These are phyloP conservation scores for Urtica urens DNA, from an alignment of 306 rosid genomes.

Conservation along the genomic window DNA sequence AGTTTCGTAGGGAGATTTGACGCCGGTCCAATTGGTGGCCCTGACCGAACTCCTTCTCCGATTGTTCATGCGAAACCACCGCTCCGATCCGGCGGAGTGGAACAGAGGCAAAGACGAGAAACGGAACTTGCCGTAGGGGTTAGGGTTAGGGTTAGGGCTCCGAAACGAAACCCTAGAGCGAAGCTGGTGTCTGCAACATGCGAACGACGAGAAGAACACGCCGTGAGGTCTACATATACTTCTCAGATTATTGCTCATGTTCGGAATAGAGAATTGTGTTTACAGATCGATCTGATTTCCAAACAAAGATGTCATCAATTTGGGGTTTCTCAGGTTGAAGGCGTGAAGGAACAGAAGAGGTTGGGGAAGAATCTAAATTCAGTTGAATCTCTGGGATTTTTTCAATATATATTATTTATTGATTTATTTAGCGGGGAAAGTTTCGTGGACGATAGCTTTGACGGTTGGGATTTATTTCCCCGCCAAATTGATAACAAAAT, in stretches of 20 bases:
- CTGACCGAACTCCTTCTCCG: slow-evolving; percentile 57
- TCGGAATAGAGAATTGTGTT: too few species aligned
- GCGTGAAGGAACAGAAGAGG: slow-evolving; percentile 20
- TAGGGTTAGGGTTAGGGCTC: slow-evolving; percentile 10
- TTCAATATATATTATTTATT: not conserved
- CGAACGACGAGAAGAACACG: slow-evolving; percentile 4
- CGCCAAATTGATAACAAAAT: slow-evolving; percentile 1
- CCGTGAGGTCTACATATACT: slow-evolving; percentile 5
- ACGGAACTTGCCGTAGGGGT: too few species aligned
- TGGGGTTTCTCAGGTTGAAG: slow-evolving; percentile 18
- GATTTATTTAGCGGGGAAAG: not conserved
- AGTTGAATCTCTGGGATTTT: slow-evolving; percentile 7
- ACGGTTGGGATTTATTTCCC: slow-evolving; percentile 9
- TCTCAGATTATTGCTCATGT: slow-evolving; percentile 7
- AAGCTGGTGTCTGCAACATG: slow-evolving; percentile 7
- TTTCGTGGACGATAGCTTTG: slow-evolving; percentile 25
- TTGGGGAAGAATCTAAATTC: slow-evolving; percentile 29
- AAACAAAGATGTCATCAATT: too few species aligned
- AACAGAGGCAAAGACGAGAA: slow-evolving; percentile 16
- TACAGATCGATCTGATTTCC: too few species aligned
- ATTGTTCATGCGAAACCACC: slow-evolving; percentile 35
- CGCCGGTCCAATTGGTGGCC: slow-evolving; percentile 65
- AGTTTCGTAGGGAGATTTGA: slow-evolving; percentile 76
- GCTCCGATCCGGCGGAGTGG: slow-evolving; percentile 20
- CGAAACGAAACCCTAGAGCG: slow-evolving; percentile 9